phyloP scores from a whole-genome alignment of 2,329 filamentous ascomycete genomes.

The Stachybotrys chlorohalonatus region DNA sequence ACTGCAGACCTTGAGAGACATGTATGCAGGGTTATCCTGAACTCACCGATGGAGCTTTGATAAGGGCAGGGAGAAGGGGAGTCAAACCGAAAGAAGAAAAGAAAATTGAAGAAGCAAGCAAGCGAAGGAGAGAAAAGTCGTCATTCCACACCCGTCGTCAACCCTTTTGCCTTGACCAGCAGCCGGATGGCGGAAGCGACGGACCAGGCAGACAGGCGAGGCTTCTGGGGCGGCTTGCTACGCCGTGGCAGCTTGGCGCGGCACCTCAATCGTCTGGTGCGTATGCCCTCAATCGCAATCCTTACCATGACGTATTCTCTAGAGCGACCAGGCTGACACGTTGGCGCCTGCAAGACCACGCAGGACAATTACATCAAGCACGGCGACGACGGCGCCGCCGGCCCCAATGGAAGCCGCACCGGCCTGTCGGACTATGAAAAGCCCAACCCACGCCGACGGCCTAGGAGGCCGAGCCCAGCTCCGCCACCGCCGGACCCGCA shows the following conservation, averaged over 20 bases:
- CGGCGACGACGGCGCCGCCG: neutral
- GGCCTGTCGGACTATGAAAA: neutral
- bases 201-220: conserved; percentile 26
- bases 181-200: conserved; percentile 15
- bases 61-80: neutral
- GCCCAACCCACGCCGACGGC: conserved; percentile 28
- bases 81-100: neutral
- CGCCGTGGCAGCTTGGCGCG: conserved; percentile 34
- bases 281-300: neutral
- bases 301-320: too few relatives aligned
- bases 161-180: neutral
- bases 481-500: conserved; percentile 13
- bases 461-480: conserved; percentile 25
- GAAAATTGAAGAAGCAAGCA: neutral
- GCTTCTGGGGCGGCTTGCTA: conserved; percentile 40
- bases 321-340: too few relatives aligned
- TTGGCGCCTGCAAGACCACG: neutral
- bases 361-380: neutral
- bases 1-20: neutral
- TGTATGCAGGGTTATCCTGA: neutral
- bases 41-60: neutral
- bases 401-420: neutral
- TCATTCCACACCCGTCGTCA: neutral
- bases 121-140: neutral
- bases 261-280: conserved; percentile 7